These are phyloP conservation scores for Alnus rubra DNA, from an alignment of 306 rosid genomes.

Conservation along the genomic window DNA sequence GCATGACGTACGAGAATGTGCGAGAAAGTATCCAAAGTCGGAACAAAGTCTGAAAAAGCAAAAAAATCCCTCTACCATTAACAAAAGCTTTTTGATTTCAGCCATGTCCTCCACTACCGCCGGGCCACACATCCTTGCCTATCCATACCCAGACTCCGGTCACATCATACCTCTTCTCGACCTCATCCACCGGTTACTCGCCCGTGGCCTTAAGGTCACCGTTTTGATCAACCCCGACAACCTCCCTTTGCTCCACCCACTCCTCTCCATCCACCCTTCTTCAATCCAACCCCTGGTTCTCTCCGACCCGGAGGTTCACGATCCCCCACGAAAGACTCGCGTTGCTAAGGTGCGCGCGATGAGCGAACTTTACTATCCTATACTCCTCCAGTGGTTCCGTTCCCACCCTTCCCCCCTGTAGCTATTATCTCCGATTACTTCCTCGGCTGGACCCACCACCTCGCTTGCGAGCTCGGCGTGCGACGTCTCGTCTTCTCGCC, in stretches of 20 bases:
- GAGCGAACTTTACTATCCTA: constrained; percentile 35
- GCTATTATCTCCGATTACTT: constrained; percentile 51
- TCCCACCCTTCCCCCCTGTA: constrained; percentile 31
- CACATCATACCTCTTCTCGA: constrained; percentile 49
- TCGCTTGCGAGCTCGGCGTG: constrained; percentile 36
- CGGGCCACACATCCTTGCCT: constrained; percentile 35
- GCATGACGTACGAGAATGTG: no score
- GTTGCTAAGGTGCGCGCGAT: neutral
- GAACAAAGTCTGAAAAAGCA: no score
- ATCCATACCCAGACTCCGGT: constrained; percentile 44
- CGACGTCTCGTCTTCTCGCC: constrained; percentile 48
- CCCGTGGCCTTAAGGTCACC: constrained; percentile 48
- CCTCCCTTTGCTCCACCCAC: constrained; percentile 31
- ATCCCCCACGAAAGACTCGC: constrained; percentile 12
- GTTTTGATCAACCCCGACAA: constrained; percentile 31
- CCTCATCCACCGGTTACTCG: constrained; percentile 17
- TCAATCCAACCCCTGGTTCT: constrained; percentile 39
- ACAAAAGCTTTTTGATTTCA: no score
- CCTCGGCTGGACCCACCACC: constrained; percentile 51
- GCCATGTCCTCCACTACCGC: constrained; percentile 1
- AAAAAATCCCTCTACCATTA: no score
- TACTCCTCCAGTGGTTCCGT: constrained; percentile 34
- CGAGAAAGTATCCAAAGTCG: no score
- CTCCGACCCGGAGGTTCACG: neutral
- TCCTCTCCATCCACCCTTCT: constrained; percentile 33